phyloP scores from a whole-genome alignment of 2,329 filamentous ascomycete genomes.

The Botrytis cinerea region DNA sequence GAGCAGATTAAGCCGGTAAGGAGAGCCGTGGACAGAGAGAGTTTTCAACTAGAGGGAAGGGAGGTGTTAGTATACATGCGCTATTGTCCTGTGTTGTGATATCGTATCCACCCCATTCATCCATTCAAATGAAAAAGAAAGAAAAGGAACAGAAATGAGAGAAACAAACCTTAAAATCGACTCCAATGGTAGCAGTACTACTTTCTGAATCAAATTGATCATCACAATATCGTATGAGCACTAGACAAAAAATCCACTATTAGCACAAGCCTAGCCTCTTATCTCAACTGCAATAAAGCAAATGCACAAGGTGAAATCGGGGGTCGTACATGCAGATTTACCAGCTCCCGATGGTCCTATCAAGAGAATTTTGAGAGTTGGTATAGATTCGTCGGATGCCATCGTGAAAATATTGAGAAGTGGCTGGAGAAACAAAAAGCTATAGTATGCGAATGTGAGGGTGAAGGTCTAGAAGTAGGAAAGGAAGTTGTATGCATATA shows the following conservation, averaged over 20 bases:
- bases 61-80: not conserved
- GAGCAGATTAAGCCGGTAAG: conserved; percentile 55
- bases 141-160: not conserved
- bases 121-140: not conserved
- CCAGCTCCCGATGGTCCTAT: conserved; percentile 58
- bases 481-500: not conserved
- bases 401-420: conserved; percentile 36
- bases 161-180: conserved; percentile 54
- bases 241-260: conserved; percentile 39
- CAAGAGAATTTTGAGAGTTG: conserved; percentile 55
- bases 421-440: not conserved
- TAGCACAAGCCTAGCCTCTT: conserved; percentile 9
- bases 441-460: not conserved
- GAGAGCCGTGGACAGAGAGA: conserved; percentile 53
- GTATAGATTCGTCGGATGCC: conserved; percentile 51
- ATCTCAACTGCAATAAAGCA: conserved; percentile 22
- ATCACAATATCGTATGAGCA: conserved; percentile 57
- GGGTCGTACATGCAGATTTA: conserved; percentile 50
- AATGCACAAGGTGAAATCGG: conserved; percentile 7
- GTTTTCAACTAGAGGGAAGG: conserved; percentile 51
- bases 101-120: not conserved
- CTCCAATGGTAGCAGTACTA: conserved; percentile 57
- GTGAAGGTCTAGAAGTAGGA: not conserved
- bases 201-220: conserved; percentile 58
- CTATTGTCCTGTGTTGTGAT: too few relatives aligned